Evolutionary conservation across 202 grass and related monocot species (phyloP), one percentile per base, ranked within the genome.

Genomic region (Carex sylvatica): DNA sequence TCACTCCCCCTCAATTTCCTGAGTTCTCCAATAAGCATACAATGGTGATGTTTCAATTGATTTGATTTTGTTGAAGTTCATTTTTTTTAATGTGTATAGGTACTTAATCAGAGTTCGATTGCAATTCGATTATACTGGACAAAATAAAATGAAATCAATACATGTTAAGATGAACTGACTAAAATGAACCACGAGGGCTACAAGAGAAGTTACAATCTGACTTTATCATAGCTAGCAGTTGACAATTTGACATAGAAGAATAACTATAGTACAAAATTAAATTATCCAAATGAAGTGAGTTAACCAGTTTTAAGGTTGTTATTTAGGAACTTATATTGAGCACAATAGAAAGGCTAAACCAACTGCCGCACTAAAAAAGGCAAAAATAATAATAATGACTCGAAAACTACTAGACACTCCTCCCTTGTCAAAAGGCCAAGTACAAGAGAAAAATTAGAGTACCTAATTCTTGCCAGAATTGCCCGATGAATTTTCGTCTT

Each of bases 401-500:
- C 18, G 9, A 31, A 70, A 69, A 66, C 63, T 52, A 67, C 31
- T 31, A 14, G 9, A 33, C 31, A 36, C 3, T 23, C 42, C 61
- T 19, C 4, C 16, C 79, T 2, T 82, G 22, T 55, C 23, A 82
- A 44, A 82, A 77, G 73, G 22, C 15, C 28, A 8, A 69, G 24
- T 68, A 65, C 52, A 80, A 15, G 6, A 80, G 19, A 80, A 80
- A 80, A 24, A 65, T 80, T 80, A 14, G 3, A 80, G n/a, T 65
- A 80, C 80, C 80, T 82, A 82, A 26, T 82, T 82, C 36, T 80
- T 80, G 55, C n/a, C 42, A 60, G 77, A 80, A 61, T 40, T 40
- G 16, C 20, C 36, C 0, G 80, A 56, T 46, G 42, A 15, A 30
- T 67, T 82, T 54, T 98, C 92, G 0, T 98, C 95, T 77, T 93